These are phyloP conservation scores for Nakazawaea laoshanensis DNA, from an alignment of 805 yeast genomes.

Conservation along the genomic window DNA sequence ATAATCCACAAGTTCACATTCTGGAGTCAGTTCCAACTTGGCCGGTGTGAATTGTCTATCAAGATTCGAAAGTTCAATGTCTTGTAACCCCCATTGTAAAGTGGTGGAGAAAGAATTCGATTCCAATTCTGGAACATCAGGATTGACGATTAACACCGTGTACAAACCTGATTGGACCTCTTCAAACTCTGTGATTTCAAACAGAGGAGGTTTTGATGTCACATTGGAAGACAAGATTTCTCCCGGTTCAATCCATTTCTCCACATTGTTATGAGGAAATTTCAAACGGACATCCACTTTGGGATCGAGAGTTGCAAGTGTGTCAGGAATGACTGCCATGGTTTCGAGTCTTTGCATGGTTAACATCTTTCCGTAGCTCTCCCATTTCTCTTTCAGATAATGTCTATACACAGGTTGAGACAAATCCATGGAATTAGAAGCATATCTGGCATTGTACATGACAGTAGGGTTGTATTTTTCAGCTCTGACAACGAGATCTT, in stretches of 20 bases:
- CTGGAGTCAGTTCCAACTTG: conserved; percentile 25
- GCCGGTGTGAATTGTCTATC: conserved; percentile 46
- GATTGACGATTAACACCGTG: conserved; percentile 78
- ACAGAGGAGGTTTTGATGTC: conserved; percentile 68
- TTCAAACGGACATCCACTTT: conserved; percentile 63
- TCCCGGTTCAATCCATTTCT: conserved; percentile 77
- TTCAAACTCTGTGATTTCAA: conserved; percentile 68
- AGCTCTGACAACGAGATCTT: conserved; percentile 41
- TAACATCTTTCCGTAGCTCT: conserved; percentile 57
- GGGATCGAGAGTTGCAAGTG: conserved; percentile 84
- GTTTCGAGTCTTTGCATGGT: conserved; percentile 90
- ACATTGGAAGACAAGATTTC: conserved; percentile 61
- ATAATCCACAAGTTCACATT: conserved; percentile 47
- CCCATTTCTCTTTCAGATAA: conserved; percentile 66
- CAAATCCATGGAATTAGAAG: conserved; percentile 48
- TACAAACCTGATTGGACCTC: conserved; percentile 46
- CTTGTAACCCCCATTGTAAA: conserved; percentile 69
- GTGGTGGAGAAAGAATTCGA: conserved; percentile 63
- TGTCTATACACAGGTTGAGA: conserved; percentile 74
- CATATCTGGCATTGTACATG: conserved; percentile 49
- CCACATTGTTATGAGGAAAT: conserved; percentile 63
- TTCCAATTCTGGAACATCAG: conserved; percentile 77
- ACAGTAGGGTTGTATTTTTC: conserved; percentile 83
- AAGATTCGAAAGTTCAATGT: conserved; percentile 51
- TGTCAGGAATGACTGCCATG: conserved; percentile 82